phyloP scores from a whole-genome alignment of 2,329 filamentous ascomycete genomes.

The Alternaria triticimaculans region DNA sequence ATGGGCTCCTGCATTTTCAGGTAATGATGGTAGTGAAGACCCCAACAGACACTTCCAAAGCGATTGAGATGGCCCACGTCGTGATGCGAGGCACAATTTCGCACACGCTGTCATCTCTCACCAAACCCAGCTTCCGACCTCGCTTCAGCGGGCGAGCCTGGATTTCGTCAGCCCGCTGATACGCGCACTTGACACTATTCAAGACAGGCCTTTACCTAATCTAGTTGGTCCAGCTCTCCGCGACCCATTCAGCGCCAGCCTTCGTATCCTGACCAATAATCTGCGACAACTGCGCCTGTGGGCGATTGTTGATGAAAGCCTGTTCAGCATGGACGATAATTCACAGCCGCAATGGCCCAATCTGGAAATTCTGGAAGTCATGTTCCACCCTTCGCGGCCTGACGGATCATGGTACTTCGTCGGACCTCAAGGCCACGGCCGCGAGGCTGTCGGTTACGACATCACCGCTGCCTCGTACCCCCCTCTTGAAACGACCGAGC shows the following conservation, averaged over 20 bases:
- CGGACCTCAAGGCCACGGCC: slow-evolving; percentile 18
- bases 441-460: neutral
- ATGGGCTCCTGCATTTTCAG: neutral
- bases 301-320: slow-evolving; percentile 13
- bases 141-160: slow-evolving; percentile 8
- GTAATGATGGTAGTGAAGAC: neutral
- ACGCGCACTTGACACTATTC: slow-evolving; percentile 2
- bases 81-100: slow-evolving; percentile 30
- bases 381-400: slow-evolving; percentile 18
- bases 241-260: slow-evolving; percentile 25
- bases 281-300: slow-evolving; percentile 12
- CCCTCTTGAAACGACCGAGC: slow-evolving; percentile 11
- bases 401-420: slow-evolving; percentile 26
- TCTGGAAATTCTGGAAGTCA: slow-evolving; percentile 19
- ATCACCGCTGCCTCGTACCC: slow-evolving; percentile 14
- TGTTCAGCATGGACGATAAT: slow-evolving; percentile 21
- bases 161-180: neutral
- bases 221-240: slow-evolving; percentile 12
- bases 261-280: slow-evolving; percentile 20
- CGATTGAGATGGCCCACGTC: slow-evolving; percentile 26
- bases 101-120: slow-evolving; percentile 14
- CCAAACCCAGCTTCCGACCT: slow-evolving; percentile 9
- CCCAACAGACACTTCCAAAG: slow-evolving; percentile 7
- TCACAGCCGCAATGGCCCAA: slow-evolving; percentile 21
- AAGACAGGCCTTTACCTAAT: slow-evolving; percentile 8